Evolutionary conservation across 2,329 filamentous ascomycete species (phyloP).

Genomic region (Neonectria hederae): DNA sequence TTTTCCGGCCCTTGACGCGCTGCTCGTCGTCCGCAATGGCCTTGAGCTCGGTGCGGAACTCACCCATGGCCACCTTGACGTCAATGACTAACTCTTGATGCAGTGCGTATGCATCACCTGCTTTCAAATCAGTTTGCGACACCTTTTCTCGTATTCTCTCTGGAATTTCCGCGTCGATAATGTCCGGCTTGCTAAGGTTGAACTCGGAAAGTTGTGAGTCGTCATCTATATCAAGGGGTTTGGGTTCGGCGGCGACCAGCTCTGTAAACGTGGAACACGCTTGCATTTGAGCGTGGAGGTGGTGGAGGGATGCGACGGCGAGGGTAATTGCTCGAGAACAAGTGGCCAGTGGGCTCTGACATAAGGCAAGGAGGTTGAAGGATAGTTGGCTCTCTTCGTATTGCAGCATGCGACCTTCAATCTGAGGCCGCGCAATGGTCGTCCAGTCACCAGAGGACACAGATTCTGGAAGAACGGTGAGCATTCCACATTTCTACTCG

Average conservation of each 20-base stretch:
- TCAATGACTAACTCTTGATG: slow-evolving; percentile 52
- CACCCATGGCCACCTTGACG: slow-evolving; percentile 53
- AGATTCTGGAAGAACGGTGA: slow-evolving; percentile 27
- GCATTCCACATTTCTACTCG: not conserved
- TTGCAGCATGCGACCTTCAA: slow-evolving; percentile 73
- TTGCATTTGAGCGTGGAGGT: slow-evolving; percentile 48
- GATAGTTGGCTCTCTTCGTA: slow-evolving; percentile 72
- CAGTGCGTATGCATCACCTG: slow-evolving; percentile 46
- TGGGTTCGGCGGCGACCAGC: slow-evolving; percentile 35
- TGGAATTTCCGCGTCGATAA: slow-evolving; percentile 37
- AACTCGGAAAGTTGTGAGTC: slow-evolving; percentile 44
- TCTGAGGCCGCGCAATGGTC: slow-evolving; percentile 67
- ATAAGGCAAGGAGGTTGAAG: slow-evolving; percentile 83
- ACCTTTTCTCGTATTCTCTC: slow-evolving; percentile 27
- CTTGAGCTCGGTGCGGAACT: slow-evolving; percentile 60
- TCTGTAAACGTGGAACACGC: slow-evolving; percentile 32
- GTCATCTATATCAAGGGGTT: slow-evolving; percentile 36
- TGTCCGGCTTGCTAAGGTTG: slow-evolving; percentile 38
- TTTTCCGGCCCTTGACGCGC: slow-evolving; percentile 64
- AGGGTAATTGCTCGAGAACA: slow-evolving; percentile 58
- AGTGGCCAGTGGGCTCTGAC: slow-evolving; percentile 68
- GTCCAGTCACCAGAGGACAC: slow-evolving; percentile 68
- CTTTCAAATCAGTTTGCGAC: slow-evolving; percentile 15
- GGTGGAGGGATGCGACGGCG: slow-evolving; percentile 52
- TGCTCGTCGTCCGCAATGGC: slow-evolving; percentile 58